phyloP scores from a whole-genome alignment of 805 yeast species.

The Metschnikowia lunata region DNA sequence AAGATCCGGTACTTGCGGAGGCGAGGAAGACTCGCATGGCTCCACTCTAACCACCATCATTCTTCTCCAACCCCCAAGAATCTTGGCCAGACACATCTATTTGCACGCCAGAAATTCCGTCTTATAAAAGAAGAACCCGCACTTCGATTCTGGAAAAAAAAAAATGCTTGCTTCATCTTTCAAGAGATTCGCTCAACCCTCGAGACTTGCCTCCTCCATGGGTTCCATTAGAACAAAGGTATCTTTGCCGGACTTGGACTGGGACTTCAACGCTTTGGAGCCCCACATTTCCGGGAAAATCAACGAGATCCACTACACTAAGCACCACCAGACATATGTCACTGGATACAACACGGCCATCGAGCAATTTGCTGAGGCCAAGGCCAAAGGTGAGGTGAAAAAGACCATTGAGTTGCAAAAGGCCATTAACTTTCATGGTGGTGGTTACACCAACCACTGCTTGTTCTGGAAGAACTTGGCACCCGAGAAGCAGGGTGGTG shows the following conservation, averaged over 20 bases:
- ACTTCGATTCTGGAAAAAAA: too few relatives aligned
- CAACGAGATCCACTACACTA: constrained; percentile 45
- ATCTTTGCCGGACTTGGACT: constrained; percentile 42
- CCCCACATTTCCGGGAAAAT: constrained; percentile 45
- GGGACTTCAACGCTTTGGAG: constrained; percentile 45
- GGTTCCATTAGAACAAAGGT: constrained; percentile 21
- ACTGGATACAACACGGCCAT: constrained; percentile 44
- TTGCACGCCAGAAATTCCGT: too few relatives aligned
- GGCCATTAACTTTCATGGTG: constrained; percentile 47
- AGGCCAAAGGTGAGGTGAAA: constrained; percentile 37
- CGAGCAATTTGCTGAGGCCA: constrained; percentile 35
- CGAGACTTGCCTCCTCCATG: constrained; percentile 13
- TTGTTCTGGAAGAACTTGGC: constrained; percentile 49
- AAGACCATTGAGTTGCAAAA: constrained; percentile 41
- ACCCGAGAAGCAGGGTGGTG: constrained; percentile 42
- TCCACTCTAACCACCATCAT: background rate
- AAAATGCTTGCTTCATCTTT: constrained; percentile 17
- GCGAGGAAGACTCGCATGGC: too few relatives aligned
- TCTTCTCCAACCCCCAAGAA: background rate
- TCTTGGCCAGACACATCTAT: background rate
- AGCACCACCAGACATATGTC: constrained; percentile 50
- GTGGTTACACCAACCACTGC: constrained; percentile 48
- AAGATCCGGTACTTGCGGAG: too few relatives aligned
- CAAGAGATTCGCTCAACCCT: constrained; percentile 12
- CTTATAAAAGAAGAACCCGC: too few relatives aligned